Evolutionary conservation across 1,284 basidiomycete species (phyloP).

Genomic region (Porogramme epimiltina): DNA sequence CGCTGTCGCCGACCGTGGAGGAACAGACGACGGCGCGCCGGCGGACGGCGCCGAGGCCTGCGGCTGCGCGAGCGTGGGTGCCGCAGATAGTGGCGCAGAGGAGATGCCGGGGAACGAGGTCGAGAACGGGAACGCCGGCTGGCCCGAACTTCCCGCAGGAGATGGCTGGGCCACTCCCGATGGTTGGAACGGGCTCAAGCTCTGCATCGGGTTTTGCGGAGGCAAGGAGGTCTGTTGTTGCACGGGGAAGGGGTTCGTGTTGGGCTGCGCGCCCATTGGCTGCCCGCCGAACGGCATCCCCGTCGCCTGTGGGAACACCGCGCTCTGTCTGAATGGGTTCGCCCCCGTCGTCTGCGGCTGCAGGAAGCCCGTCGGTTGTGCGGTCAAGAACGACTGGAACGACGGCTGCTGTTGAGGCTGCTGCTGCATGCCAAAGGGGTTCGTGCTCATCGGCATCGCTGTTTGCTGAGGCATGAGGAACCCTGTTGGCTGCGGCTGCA

Average conservation of each 20-base stretch:
- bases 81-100: conserved; percentile 7
- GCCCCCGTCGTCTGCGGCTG: conserved; percentile 72
- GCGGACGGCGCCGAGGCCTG: conserved; percentile 21
- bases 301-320: conserved; percentile 65
- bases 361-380: conserved; percentile 46
- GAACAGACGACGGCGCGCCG: conserved; percentile 25
- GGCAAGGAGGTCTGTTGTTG: conserved; percentile 15
- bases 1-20: conserved; percentile 68
- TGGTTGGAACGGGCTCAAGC: conserved; percentile 21
- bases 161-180: conserved; percentile 5
- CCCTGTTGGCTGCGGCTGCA: conserved; percentile 31
- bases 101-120: conserved; percentile 7
- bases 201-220: conserved; percentile 16
- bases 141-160: conserved; percentile 10
- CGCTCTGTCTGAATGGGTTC: conserved; percentile 73
- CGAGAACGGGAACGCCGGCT: conserved; percentile 25
- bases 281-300: conserved; percentile 45
- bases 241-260: conserved; percentile 33
- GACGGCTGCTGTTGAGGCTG: conserved; percentile 50
- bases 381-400: conserved; percentile 54
- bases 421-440: conserved; percentile 45
- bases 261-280: conserved; percentile 18
- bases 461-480: conserved; percentile 38
- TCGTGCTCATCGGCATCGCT: conserved; percentile 37
- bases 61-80: conserved; percentile 20